phyloP scores from a whole-genome alignment of 2,329 filamentous ascomycete genomes.

The Coniochaeta prunicola region DNA sequence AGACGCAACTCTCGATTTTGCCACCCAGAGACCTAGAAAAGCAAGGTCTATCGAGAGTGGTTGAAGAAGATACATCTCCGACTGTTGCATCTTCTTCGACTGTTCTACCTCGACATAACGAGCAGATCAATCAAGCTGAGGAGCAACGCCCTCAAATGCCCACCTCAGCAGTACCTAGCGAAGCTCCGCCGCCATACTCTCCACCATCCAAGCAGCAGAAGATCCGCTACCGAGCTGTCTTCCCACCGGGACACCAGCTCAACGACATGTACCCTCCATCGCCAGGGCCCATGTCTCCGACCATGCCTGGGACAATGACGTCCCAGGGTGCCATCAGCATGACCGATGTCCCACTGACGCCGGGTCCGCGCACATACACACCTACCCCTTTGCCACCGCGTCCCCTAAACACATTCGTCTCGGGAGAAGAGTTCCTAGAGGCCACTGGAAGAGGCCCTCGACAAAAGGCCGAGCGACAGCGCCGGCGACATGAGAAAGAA shows the following conservation, averaged over 20 bases:
- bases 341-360: slow-evolving; percentile 48
- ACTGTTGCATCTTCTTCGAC: slow-evolving; percentile 5
- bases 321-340: slow-evolving; percentile 54
- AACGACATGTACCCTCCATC: slow-evolving; percentile 44
- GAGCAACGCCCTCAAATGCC: slow-evolving; percentile 16
- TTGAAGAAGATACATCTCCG: slow-evolving; percentile 9
- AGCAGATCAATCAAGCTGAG: slow-evolving; percentile 6
- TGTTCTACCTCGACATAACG: neutral
- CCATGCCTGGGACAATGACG: slow-evolving; percentile 53
- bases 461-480: slow-evolving; percentile 42
- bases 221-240: slow-evolving; percentile 48
- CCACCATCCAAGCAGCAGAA: slow-evolving; percentile 32
- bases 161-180: slow-evolving; percentile 16
- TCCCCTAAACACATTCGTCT: slow-evolving; percentile 36
- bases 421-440: slow-evolving; percentile 33
- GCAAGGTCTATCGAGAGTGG: slow-evolving; percentile 2
- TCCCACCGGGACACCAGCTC: slow-evolving; percentile 46
- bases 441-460: slow-evolving; percentile 28
- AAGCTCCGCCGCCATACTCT: slow-evolving; percentile 50
- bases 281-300: slow-evolving; percentile 56
- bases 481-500: slow-evolving; percentile 57
- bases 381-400: slow-evolving; percentile 31
- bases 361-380: slow-evolving; percentile 20
- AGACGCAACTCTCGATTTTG: slow-evolving; percentile 3
- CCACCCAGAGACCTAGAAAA: slow-evolving; percentile 13